A percentile compares a stretch with the other conserved stretches of the same genome.
These are phyloP conservation scores for Gnomoniopsis smithogilvyi DNA, from an alignment of 2,329 filamentous ascomycete species.

Conservation along the genomic window DNA sequence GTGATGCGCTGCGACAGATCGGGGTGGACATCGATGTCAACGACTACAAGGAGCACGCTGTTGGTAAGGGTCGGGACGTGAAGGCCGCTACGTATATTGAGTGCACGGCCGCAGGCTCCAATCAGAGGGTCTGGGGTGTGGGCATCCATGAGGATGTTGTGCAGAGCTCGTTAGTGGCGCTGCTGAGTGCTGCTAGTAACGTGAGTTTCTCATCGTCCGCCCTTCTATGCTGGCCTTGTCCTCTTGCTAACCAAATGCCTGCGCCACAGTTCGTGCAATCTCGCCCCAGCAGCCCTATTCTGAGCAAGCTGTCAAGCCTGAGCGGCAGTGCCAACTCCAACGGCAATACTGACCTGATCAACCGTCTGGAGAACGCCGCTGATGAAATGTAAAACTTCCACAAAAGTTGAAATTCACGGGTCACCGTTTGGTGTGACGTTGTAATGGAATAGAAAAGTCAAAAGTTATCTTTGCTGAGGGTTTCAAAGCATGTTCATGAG, in stretches of 20 bases:
- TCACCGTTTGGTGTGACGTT: not conserved
- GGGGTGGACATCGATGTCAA: constrained; percentile 86
- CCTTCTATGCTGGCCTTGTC: not conserved
- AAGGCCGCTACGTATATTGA: constrained; percentile 97
- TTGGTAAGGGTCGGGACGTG: constrained; percentile 75
- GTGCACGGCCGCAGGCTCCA: constrained; percentile 66
- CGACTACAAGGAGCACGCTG: constrained; percentile 95
- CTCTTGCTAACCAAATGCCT: constrained; percentile 14
- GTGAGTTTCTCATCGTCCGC: constrained; percentile 52
- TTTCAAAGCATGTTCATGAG: too few relatives aligned
- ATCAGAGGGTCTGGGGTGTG: constrained; percentile 81
- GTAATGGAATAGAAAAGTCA: not conserved
- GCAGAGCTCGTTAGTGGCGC: constrained; percentile 80
- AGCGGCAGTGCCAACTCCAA: constrained; percentile 21
- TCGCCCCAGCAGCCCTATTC: constrained; percentile 65
- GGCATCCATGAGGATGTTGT: constrained; percentile 92
- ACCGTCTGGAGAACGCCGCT: constrained; percentile 32
- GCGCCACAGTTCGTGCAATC: constrained; percentile 65
- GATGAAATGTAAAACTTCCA: constrained; percentile 16
- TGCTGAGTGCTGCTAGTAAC: constrained; percentile 80
- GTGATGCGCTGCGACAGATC: constrained; percentile 72
- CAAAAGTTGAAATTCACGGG: not conserved
- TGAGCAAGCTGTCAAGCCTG: constrained; percentile 22
- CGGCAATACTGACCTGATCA: constrained; percentile 25
- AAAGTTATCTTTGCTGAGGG: not conserved